Evolutionary conservation across 495 filamentous ascomycete genomes (phyloP).

Genomic region (Schizothecium vesticola): DNA sequence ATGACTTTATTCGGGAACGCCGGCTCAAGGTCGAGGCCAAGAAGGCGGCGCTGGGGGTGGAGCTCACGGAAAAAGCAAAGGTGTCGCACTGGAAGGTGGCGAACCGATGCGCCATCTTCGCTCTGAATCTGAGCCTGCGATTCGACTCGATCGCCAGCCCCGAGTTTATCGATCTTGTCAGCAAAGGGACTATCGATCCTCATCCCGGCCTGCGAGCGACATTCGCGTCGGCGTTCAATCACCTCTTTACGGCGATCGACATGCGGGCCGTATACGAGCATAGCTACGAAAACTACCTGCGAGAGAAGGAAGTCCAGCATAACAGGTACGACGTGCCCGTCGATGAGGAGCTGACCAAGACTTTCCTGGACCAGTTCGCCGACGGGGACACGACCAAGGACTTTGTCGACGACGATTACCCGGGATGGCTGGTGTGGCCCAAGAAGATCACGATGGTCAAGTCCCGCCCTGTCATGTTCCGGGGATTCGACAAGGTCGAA

Average conservation of each 20-base stretch:
- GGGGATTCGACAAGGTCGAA: constrained; percentile 82
- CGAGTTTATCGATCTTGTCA: constrained; percentile 78
- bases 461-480: constrained; percentile 59
- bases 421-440: constrained; percentile 96
- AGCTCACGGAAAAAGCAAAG: constrained; percentile 71
- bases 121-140: constrained; percentile 79
- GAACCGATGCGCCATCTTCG: constrained; percentile 78
- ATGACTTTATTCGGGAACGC: constrained; percentile 64
- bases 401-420: constrained; percentile 85
- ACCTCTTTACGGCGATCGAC: constrained; percentile 76
- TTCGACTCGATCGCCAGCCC: constrained; percentile 81
- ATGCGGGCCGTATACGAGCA: constrained; percentile 81
- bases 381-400: constrained; percentile 54
- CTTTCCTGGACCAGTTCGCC: constrained; percentile 71
- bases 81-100: constrained; percentile 95
- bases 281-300: constrained; percentile 76
- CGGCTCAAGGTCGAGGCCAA: constrained; percentile 70
- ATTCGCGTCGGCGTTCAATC: constrained; percentile 73
- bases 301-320: constrained; percentile 65
- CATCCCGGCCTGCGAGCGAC: constrained; percentile 80
- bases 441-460: constrained; percentile 74
- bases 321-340: constrained; percentile 72
- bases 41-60: constrained; percentile 72
- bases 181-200: constrained; percentile 76
- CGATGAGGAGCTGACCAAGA: constrained; percentile 70